These are phyloP conservation scores for Xylogone sp. DNA, from an alignment of 2,329 filamentous ascomycete genomes.

Conservation along the genomic window DNA sequence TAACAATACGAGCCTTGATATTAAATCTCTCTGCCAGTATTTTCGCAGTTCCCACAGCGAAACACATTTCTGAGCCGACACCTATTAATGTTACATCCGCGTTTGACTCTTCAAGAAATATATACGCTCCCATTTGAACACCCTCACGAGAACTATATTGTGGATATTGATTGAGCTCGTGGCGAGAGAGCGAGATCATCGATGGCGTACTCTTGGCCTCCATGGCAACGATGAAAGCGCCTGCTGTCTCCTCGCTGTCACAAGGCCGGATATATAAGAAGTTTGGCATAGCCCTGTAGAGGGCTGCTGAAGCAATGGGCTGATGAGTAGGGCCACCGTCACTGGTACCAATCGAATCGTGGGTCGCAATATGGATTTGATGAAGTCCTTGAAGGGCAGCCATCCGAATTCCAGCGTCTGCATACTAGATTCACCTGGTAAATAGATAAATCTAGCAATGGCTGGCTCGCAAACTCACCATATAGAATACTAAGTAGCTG, in stretches of 20 bases:
- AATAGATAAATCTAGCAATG: too few relatives aligned
- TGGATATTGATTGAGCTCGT: constrained; percentile 37
- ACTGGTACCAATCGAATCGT: constrained; percentile 55
- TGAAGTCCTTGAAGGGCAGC: constrained; percentile 51
- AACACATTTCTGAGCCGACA: constrained; percentile 34
- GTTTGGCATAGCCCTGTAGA: constrained; percentile 61
- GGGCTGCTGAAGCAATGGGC: constrained; percentile 49
- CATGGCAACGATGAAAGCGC: constrained; percentile 47
- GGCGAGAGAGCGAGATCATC: constrained; percentile 46
- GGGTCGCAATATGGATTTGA: constrained; percentile 55
- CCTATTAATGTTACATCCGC: constrained; percentile 43
- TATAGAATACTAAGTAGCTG: constrained; percentile 62
- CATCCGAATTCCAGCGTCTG: constrained; percentile 44
- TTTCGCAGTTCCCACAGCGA: constrained; percentile 39
- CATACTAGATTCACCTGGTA: background rate
- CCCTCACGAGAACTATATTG: constrained; percentile 35
- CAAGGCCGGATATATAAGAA: constrained; percentile 55
- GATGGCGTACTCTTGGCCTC: constrained; percentile 36
- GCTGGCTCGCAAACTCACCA: constrained; percentile 18
- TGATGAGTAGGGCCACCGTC: constrained; percentile 61
- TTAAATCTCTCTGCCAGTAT: constrained; percentile 32
- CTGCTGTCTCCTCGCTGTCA: constrained; percentile 53
- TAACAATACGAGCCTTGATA: constrained; percentile 37
- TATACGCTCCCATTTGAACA: constrained; percentile 42
- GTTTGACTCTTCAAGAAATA: constrained; percentile 39